Evolutionary conservation across 495 filamentous ascomycete species (phyloP).

Genomic region (Coniosporium apollinis): DNA sequence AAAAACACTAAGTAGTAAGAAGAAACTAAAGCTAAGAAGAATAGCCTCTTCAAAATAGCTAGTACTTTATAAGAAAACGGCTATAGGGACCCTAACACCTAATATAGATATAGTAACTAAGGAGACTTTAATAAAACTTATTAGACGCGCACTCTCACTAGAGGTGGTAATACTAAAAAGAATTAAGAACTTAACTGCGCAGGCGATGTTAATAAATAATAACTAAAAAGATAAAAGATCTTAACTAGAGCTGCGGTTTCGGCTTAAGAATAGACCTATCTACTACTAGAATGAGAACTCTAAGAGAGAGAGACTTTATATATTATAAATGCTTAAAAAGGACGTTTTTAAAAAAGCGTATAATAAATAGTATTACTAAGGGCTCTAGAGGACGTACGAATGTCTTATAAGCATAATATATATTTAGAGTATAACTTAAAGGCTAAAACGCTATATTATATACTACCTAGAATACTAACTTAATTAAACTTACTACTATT

Average conservation of each 20-base stretch:
- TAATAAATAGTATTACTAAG: not conserved
- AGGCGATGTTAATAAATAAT: not conserved
- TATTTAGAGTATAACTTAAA: not conserved
- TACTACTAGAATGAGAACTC: not conserved
- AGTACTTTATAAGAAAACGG: not conserved
- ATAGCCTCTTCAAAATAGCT: not conserved
- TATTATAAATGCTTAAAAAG: not conserved
- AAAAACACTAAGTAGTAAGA: not conserved
- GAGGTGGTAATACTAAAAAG: not conserved
- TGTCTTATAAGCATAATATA: not conserved
- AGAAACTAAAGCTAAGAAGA: not conserved
- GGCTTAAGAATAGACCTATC: not conserved
- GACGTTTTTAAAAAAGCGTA: not conserved
- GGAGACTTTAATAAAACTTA: not conserved
- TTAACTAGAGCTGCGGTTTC: not conserved
- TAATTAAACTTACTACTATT: no score
- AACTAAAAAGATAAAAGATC: not conserved
- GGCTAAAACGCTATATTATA: conserved; percentile 1
- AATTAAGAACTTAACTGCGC: not conserved
- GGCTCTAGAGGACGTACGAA: not conserved
- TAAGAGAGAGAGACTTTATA: not conserved
- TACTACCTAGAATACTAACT: no score
- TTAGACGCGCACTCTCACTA: not conserved
- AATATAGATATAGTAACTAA: not conserved
- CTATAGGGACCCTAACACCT: not conserved